Evolutionary conservation across 441 rosid species (phyloP), one percentile per base, ranked within the genome.

Genomic region (Gossypium trilobum): DNA sequence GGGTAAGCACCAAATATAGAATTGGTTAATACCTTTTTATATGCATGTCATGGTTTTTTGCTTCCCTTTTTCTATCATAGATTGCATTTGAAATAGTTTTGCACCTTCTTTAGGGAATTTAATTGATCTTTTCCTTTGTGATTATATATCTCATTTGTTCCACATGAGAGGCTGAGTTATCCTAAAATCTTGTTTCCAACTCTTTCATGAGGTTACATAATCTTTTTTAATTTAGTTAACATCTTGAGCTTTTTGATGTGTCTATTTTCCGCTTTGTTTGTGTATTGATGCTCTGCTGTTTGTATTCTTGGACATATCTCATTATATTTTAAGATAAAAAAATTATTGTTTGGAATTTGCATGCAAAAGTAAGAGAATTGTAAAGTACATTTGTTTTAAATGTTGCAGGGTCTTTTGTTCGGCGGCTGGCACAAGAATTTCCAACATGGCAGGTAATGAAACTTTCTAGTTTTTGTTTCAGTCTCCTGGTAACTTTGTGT

Each of bases 391-490:
- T 9, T 63, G 29, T 73, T 55, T 50, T 52, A 20, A 23, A 16
- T 63, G 59, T 78, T 56, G 54, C 81, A 94, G 99, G 97, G 71
- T 86, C 89, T 75, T 94, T 94, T 86, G 92, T 96, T 61, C 83
- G 88, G 54, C 85, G 97, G 77, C 77, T 94, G 71, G 93, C 95
- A n/a, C 84, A 83, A 73, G 97, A 87, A 78, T 94, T 89, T 78
- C 97, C 99, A 42, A 78, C 86, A 46, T 94, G 99, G 99, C 99
- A 94, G 99, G 99, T 89, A 63, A 51, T 16, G 16, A 51, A 44
- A 70, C 60, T 74, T 70, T 25, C 63, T 7, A n/a, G 36, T 11
- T 68, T 19, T 1, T 20, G 71, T 72, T 61, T 14, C 0, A 54
- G 31, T 31, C 20, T 68, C n/a, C 33, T 27, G 66, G 46, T 14